A percentile compares a stretch with the other conserved stretches of the same genome.
These are phyloP conservation scores for Eimeria tenella DNA, from an alignment of 169 alveolate genomes.

Conservation along the genomic window DNA sequence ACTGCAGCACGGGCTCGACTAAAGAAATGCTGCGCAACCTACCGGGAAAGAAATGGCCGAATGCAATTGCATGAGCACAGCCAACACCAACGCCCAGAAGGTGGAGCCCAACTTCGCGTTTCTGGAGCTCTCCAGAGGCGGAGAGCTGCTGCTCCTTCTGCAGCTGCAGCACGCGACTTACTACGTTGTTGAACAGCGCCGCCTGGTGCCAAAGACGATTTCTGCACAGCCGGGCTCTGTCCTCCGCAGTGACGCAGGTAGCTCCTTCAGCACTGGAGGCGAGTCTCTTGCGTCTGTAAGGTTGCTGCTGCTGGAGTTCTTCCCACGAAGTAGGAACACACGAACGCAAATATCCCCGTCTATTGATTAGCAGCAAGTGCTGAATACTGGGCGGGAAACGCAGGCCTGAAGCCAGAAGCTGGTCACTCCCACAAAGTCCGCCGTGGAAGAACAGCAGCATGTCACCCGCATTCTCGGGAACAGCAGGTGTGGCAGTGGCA, in stretches of 20 bases:
- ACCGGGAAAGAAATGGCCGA: constrained; percentile 21
- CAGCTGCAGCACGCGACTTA: constrained; percentile 6
- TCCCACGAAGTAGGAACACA: constrained; percentile 8
- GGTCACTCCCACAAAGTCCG: constrained; percentile 49
- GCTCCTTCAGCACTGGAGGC: not conserved
- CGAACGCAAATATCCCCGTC: constrained; percentile 3
- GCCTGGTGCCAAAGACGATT: constrained; percentile 21
- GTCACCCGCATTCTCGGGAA: not conserved
- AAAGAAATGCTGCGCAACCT: not conserved
- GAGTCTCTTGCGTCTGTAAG: not conserved
- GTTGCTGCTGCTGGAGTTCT: not conserved
- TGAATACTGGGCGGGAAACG: not conserved
- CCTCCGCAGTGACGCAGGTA: not conserved
- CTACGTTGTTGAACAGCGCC: constrained; percentile 40
- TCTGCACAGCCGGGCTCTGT: not conserved
- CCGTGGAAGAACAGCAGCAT: constrained; percentile 43
- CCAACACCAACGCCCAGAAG: constrained; percentile 40
- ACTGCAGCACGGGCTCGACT: constrained; percentile 23
- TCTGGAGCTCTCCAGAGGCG: not conserved
- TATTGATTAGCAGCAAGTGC: not conserved
- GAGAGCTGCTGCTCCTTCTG: constrained; percentile 1
- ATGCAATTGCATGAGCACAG: constrained; percentile 47
- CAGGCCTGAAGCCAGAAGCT: constrained; percentile 42
- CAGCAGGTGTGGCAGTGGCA: not conserved
- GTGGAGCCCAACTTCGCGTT: not conserved